Evolutionary conservation across 371 early-diverging fungal genomes (phyloP).

Genomic region (Mucor circinelloides): DNA sequence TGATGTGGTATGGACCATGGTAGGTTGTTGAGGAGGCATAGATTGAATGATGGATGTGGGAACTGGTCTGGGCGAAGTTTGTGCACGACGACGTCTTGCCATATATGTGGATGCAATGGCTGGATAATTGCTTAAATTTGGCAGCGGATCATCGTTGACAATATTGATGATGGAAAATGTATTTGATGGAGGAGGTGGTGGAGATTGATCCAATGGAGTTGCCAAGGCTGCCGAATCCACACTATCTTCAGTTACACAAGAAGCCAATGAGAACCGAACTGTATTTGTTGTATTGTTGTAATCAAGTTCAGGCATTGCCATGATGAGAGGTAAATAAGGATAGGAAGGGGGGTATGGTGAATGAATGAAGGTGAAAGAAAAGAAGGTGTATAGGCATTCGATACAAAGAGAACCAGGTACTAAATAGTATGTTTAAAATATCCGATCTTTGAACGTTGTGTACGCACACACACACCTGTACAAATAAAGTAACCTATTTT

Average conservation of each 20-base stretch:
- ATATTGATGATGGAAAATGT: conserved; percentile 38
- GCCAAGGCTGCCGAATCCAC: conserved; percentile 31
- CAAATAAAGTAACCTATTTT: conserved; percentile 16
- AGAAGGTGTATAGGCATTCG: background rate
- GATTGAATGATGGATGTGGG: conserved; percentile 6
- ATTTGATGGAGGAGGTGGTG: conserved; percentile 26
- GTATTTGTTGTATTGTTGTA: conserved; percentile 5
- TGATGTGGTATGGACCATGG: background rate
- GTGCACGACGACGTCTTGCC: conserved; percentile 19
- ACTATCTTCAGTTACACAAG: conserved; percentile 43
- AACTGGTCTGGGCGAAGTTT: conserved; percentile 10
- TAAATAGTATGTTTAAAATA: conserved; percentile 9
- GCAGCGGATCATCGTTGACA: conserved; percentile 32
- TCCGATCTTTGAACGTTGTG: conserved; percentile 5
- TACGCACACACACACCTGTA: background rate
- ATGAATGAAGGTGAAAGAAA: conserved; percentile 3
- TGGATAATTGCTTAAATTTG: conserved; percentile 25
- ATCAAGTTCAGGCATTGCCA: conserved; percentile 12
- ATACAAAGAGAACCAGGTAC: conserved; percentile 6
- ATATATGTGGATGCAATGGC: conserved; percentile 17
- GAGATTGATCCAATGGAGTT: conserved; percentile 45
- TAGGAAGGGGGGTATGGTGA: conserved; percentile 7
- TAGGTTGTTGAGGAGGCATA: conserved; percentile 7
- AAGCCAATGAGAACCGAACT: conserved; percentile 34
- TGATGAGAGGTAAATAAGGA: conserved; percentile 4